Percentiles rank a stretch among this genome's conserved stretches.
Evolutionary conservation across 1,284 basidiomycete genomes (phyloP).

Genomic region (Marasmius fiardii): DNA sequence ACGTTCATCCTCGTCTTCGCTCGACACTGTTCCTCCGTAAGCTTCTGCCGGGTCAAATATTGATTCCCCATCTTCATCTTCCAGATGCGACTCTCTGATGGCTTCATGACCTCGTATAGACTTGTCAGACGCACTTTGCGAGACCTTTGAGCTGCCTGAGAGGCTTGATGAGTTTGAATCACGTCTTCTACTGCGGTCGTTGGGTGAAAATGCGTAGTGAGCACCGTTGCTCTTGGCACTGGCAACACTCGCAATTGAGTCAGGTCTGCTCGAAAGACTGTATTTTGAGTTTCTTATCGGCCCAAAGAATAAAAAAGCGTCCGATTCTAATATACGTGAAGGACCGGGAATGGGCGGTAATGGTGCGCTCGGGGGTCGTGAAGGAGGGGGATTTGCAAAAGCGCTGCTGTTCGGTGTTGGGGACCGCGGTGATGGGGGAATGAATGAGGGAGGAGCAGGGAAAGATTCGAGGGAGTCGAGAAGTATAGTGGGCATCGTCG

Average conservation of each 20-base stretch:
- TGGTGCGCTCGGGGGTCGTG: conserved; percentile 13
- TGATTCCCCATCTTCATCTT: neutral
- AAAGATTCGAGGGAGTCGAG: conserved; percentile 5
- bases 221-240: conserved; percentile 1
- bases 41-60: neutral
- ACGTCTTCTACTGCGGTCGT: neutral
- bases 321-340: conserved; percentile 15
- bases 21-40: neutral
- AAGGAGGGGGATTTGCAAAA: conserved; percentile 14
- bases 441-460: conserved; percentile 6
- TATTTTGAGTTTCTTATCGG: neutral
- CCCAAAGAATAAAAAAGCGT: conserved; percentile 13
- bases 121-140: neutral
- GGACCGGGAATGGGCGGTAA: conserved; percentile 20
- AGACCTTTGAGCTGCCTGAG: neutral
- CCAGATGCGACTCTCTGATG: neutral
- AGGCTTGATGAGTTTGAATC: neutral
- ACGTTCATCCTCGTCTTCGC: neutral
- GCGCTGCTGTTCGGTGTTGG: neutral
- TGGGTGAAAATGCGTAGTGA: neutral
- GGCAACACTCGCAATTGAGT: conserved; percentile 5
- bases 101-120: too few relatives aligned
- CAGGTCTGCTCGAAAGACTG: conserved; percentile 1
- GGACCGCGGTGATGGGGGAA: neutral
- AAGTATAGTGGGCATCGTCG: neutral